A percentile compares a stretch with the other conserved stretches of the same genome.
phyloP scores from a whole-genome alignment of 768 basidiomycete genomes.

The Boletus subcaerulescens region DNA sequence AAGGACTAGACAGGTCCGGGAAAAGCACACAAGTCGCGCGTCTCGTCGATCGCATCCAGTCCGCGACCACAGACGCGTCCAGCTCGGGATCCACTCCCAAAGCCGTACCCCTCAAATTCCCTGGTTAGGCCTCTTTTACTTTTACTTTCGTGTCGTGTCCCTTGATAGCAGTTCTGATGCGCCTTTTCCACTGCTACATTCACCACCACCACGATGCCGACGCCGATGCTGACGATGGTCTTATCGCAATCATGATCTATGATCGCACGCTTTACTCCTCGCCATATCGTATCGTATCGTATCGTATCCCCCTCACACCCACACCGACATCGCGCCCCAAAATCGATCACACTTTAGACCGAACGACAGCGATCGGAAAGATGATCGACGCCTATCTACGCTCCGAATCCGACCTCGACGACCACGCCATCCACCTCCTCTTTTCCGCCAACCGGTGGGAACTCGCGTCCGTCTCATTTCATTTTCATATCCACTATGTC shows the following conservation, averaged over 20 bases:
- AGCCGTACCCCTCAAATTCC: slow-evolving; percentile 78
- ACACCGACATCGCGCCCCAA: no score
- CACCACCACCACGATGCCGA: background rate
- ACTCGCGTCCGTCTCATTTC: slow-evolving; percentile 58
- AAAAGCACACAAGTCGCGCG: slow-evolving; percentile 83
- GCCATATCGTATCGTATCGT: no score
- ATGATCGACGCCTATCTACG: slow-evolving; percentile 93
- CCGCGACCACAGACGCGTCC: background rate
- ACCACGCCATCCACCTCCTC: slow-evolving; percentile 87
- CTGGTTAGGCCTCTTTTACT: slow-evolving; percentile 52
- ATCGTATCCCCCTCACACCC: no score
- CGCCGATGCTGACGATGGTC: background rate
- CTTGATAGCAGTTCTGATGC: background rate
- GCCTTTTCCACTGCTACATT: background rate
- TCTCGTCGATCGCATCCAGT: slow-evolving; percentile 55
- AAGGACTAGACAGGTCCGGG: slow-evolving; percentile 94
- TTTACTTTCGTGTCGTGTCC: background rate
- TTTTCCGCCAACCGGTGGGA: slow-evolving; percentile 99
- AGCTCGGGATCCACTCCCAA: slow-evolving; percentile 2
- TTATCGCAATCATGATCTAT: background rate
- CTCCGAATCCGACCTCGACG: slow-evolving; percentile 82
- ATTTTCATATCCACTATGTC: no score
- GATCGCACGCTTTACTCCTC: background rate
- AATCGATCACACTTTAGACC: slow-evolving; percentile 49
- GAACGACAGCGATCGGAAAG: slow-evolving; percentile 85